Percentiles rank a stretch among this genome's conserved stretches.
phyloP scores from a whole-genome alignment of 2,329 filamentous ascomycete genomes.

The Ophiostoma piceae region DNA sequence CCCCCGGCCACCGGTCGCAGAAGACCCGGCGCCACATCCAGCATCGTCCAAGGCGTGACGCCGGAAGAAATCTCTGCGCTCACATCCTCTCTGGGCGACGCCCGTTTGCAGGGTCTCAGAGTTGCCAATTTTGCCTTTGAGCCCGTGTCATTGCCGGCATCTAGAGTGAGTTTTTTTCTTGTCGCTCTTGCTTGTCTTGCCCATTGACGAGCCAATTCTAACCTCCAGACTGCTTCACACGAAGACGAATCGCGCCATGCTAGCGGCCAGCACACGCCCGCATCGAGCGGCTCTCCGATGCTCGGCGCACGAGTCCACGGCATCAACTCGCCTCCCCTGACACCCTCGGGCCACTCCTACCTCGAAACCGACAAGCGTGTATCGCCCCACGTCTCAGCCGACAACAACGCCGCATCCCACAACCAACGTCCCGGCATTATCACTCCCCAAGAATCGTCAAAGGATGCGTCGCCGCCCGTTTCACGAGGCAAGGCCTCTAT shows the following conservation, averaged over 20 bases:
- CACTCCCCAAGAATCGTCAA: constrained; percentile 62
- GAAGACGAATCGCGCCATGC: constrained; percentile 56
- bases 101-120: constrained; percentile 72
- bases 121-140: constrained; percentile 87
- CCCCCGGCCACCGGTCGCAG: constrained; percentile 28
- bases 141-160: constrained; percentile 79
- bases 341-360: constrained; percentile 67
- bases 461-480: constrained; percentile 44
- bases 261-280: constrained; percentile 60
- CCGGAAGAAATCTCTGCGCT: constrained; percentile 61
- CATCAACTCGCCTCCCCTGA: constrained; percentile 83
- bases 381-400: constrained; percentile 19
- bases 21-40: constrained; percentile 32
- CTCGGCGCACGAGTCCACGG: constrained; percentile 62
- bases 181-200: too few species aligned
- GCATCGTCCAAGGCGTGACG: constrained; percentile 31
- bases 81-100: constrained; percentile 65
- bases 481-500: constrained; percentile 32
- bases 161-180: constrained; percentile 54
- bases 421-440: constrained; percentile 40
- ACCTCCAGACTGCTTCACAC: constrained; percentile 50
- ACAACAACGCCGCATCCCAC: constrained; percentile 24
- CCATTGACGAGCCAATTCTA: neutral
- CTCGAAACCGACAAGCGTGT: constrained; percentile 36
- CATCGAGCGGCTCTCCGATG: constrained; percentile 60